phyloP scores from a whole-genome alignment of 2,329 filamentous ascomycete genomes.

The Arthrobotrys musiformis region DNA sequence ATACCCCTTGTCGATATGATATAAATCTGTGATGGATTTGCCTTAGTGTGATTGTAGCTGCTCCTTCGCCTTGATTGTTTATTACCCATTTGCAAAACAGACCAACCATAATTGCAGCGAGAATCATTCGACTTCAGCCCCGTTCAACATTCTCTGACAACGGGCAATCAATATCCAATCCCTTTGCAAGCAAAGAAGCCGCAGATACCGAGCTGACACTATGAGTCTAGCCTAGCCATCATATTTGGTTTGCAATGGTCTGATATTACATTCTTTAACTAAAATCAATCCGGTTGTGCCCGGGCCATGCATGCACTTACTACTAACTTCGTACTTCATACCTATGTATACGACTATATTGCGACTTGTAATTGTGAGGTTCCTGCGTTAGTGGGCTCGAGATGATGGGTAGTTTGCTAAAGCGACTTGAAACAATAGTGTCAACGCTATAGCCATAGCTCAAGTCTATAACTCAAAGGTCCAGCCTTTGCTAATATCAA shows the following conservation, averaged over 20 bases:
- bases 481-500: neutral
- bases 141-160: slow-evolving; percentile 29
- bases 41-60: slow-evolving; percentile 52
- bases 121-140: slow-evolving; percentile 45
- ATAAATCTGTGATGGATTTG: slow-evolving; percentile 41
- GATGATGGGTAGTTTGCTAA: neutral
- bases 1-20: slow-evolving; percentile 33
- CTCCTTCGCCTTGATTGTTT: slow-evolving; percentile 51
- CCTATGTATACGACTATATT: neutral
- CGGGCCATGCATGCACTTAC: neutral
- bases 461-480: neutral
- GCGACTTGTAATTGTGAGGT: no score
- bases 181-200: neutral
- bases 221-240: slow-evolving; percentile 2
- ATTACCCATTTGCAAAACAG: slow-evolving; percentile 38
- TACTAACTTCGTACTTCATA: neutral
- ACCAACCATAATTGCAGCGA: slow-evolving; percentile 46
- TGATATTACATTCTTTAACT: neutral
- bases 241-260: neutral
- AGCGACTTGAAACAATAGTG: slow-evolving; percentile 4
- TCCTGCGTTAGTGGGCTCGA: neutral
- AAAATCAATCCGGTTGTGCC: neutral
- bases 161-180: slow-evolving; percentile 52
- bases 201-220: neutral
- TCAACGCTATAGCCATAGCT: neutral